These are phyloP conservation scores for Boletus fagicola DNA, from an alignment of 768 basidiomycete genomes.

Conservation along the genomic window DNA sequence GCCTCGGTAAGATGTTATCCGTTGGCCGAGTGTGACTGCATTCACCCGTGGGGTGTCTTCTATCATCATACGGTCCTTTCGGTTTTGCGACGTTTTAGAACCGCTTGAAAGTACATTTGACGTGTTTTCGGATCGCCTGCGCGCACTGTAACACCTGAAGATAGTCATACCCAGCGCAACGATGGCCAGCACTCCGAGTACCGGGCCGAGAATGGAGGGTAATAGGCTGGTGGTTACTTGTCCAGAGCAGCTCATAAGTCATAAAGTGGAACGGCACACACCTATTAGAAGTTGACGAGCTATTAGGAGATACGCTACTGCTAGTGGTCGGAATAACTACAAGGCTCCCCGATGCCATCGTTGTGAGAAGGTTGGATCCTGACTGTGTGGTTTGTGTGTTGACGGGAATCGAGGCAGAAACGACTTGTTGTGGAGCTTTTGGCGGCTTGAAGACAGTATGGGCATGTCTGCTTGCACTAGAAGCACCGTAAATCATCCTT, in stretches of 20 bases:
- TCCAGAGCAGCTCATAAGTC: not conserved
- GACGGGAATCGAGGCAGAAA: not conserved
- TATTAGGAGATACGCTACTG: not conserved
- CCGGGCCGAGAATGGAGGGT: slow-evolving; percentile 9
- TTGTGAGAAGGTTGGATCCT: slow-evolving; percentile 3
- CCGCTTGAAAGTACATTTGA: not conserved
- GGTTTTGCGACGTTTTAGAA: not conserved
- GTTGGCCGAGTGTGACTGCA: not conserved
- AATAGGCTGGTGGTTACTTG: slow-evolving; percentile 7
- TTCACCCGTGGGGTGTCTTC: slow-evolving; percentile 1
- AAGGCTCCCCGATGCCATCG: not conserved
- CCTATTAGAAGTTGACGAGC: slow-evolving; percentile 4
- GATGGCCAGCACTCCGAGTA: slow-evolving; percentile 8
- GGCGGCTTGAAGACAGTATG: not conserved
- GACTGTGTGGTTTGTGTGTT: not conserved
- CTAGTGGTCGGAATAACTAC: slow-evolving; percentile 5
- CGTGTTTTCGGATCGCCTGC: not conserved
- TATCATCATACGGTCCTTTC: not conserved
- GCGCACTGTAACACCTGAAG: slow-evolving; percentile 2
- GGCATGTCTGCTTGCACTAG: not conserved
- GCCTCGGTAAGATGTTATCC: not conserved
- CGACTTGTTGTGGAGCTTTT: not conserved
- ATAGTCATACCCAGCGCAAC: slow-evolving; percentile 8
- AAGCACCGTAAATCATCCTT: not conserved
- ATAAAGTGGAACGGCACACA: slow-evolving; percentile 1